Percentiles rank a stretch among this genome's conserved stretches.
Conservation (phyloP, 441 rosid genomes). For the Sinapis alba region DNA sequence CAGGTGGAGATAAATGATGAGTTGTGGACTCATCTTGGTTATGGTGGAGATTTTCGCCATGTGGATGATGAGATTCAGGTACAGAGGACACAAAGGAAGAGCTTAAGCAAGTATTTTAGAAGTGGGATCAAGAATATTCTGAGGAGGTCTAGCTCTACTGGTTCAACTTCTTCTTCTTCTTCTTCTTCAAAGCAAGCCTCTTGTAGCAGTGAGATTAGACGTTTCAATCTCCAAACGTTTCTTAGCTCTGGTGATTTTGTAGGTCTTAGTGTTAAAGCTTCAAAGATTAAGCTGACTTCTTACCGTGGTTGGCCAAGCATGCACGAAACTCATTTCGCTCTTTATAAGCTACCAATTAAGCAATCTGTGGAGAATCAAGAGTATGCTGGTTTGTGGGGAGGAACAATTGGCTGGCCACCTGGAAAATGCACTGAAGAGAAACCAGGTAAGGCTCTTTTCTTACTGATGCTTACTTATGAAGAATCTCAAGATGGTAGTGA, state of each 20-base stretch:
- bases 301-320: slow-evolving; percentile 91
- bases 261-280: slow-evolving; percentile 65
- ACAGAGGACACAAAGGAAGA: slow-evolving; percentile 45
- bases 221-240: slow-evolving; percentile 58
- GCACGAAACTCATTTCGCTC: slow-evolving; percentile 73
- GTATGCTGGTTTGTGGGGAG: slow-evolving; percentile 90
- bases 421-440: slow-evolving; percentile 71
- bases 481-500: slow-evolving; percentile 51
- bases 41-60: slow-evolving; percentile 28
- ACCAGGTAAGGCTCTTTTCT: slow-evolving; percentile 76
- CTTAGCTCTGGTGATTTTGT: slow-evolving; percentile 62
- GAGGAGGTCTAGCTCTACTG: slow-evolving; percentile 51
- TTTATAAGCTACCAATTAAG: slow-evolving; percentile 70
- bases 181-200: slow-evolving; percentile 32
- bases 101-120: slow-evolving; percentile 52
- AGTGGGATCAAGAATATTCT: slow-evolving; percentile 59
- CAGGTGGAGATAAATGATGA: slow-evolving; percentile 52
- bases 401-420: slow-evolving; percentile 89
- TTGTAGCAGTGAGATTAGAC: slow-evolving; percentile 62
- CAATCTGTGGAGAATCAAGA: slow-evolving; percentile 55
- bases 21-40: slow-evolving; percentile 50
- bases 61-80: slow-evolving; percentile 44
- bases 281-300: slow-evolving; percentile 57
- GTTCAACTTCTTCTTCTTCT: not conserved
- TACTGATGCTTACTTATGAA: slow-evolving; percentile 76